Conservation (phyloP, 768 basidiomycete genomes). For the Phanerochaete sordida region DNA sequence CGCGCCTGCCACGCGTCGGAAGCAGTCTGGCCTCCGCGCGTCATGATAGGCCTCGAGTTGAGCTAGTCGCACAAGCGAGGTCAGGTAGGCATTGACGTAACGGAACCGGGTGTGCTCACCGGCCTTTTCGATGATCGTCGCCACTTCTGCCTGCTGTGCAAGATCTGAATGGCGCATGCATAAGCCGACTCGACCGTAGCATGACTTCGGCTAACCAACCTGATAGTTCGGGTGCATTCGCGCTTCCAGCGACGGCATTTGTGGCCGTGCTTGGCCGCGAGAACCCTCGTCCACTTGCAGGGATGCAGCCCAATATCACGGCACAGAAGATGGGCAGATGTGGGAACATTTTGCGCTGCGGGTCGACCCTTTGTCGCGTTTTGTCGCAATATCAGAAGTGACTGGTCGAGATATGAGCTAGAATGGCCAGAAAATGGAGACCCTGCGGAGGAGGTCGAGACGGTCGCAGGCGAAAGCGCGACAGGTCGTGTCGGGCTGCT, state of each 20-base stretch:
- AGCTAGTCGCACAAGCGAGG: constrained; percentile 7
- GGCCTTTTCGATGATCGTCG: constrained; percentile 8
- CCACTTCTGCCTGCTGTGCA: neutral
- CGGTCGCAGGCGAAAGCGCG: neutral
- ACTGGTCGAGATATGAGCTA: too few relatives aligned
- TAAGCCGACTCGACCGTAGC: neutral
- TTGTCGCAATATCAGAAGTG: too few relatives aligned
- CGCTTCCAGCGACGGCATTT: neutral
- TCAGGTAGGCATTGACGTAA: neutral
- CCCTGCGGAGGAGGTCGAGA: neutral
- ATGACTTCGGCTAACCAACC: neutral
- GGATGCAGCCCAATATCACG: neutral
- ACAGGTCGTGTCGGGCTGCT: too few relatives aligned
- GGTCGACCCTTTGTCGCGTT: too few relatives aligned
- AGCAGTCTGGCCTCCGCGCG: constrained; percentile 48
- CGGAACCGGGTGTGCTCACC: neutral
- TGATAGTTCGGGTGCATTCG: neutral
- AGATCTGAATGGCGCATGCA: neutral
- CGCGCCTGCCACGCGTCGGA: constrained; percentile 46
- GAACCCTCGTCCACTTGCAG: neutral
- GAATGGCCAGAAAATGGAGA: neutral
- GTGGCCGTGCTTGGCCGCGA: neutral
- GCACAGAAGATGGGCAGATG: neutral
- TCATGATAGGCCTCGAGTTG: constrained; percentile 22
- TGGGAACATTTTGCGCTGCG: neutral